Conservation (phyloP, 1,139 yeast genomes). For the Candida freyschussii region DNA sequence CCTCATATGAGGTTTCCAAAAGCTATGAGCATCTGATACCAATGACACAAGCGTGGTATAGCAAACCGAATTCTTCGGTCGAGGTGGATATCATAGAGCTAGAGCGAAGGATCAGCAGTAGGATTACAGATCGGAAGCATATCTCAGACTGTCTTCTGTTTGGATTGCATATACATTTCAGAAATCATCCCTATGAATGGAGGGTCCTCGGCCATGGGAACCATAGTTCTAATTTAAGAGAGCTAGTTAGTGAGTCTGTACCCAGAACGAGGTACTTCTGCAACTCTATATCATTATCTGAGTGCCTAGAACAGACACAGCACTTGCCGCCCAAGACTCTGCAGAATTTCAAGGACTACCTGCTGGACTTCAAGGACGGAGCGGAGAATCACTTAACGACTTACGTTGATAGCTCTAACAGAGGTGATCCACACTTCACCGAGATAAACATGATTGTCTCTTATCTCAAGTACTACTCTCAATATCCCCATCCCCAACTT, state of each 20-base stretch:
- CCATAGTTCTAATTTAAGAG: not conserved
- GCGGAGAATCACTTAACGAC: conserved; percentile 1
- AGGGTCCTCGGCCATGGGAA: conserved; percentile 1
- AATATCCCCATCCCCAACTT: conserved; percentile 9
- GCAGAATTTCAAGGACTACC: not conserved
- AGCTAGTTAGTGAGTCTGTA: conserved; percentile 6
- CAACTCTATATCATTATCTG: conserved; percentile 7
- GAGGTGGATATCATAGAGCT: conserved; percentile 13
- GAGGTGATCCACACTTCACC: not conserved
- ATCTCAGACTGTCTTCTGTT: conserved; percentile 13
- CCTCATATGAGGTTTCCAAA: conserved; percentile 4
- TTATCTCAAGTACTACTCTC: conserved; percentile 7
- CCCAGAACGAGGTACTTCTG: conserved; percentile 8
- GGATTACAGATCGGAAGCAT: too few relatives aligned
- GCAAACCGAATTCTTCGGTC: conserved; percentile 10
- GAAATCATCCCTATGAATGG: conserved; percentile 9
- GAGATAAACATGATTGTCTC: conserved; percentile 7
- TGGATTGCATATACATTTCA: conserved; percentile 16
- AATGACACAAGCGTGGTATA: conserved; percentile 16
- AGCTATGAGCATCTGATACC: conserved; percentile 13
- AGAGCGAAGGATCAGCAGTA: too few relatives aligned
- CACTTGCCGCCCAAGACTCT: conserved; percentile 1
- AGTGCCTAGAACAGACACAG: conserved; percentile 4
- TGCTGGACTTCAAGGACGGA: conserved; percentile 2
- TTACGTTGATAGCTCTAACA: conserved; percentile 4